phyloP scores from a whole-genome alignment of 2,329 filamentous ascomycete species.

The Trichoderma cornu-damae region DNA sequence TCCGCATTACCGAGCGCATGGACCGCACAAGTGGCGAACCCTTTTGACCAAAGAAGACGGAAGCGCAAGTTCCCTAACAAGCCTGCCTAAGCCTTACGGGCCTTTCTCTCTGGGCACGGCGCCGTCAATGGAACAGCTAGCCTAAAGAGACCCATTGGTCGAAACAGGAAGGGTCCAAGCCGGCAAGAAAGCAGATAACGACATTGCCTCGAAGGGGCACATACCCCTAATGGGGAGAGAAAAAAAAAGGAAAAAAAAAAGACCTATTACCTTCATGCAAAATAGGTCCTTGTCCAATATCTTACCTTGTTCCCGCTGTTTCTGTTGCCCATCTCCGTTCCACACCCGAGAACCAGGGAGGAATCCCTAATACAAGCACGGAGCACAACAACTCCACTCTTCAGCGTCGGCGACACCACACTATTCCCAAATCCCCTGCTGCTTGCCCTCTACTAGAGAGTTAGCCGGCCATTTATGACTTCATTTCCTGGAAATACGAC shows the following conservation, averaged over 20 bases:
- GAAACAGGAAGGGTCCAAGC: background rate
- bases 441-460: background rate
- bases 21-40: slow-evolving; percentile 1
- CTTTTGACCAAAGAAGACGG: background rate
- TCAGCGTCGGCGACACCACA: background rate
- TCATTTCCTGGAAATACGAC: background rate
- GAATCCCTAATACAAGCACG: background rate
- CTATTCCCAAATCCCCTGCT: background rate
- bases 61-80: background rate
- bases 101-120: background rate
- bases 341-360: background rate
- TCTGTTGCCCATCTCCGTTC: background rate
- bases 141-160: background rate
- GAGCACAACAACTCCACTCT: background rate
- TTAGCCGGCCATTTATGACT: background rate
- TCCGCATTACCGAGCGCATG: slow-evolving; percentile 10
- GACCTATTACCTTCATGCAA: background rate
- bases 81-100: slow-evolving; percentile 13
- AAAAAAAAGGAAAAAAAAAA: background rate
- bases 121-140: background rate
- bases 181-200: background rate
- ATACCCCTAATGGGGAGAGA: no score
- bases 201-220: background rate
- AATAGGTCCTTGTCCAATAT: background rate
- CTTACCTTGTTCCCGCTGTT: background rate